phyloP scores from a whole-genome alignment of 495 filamentous ascomycete genomes.

The Neurospora sp. region DNA sequence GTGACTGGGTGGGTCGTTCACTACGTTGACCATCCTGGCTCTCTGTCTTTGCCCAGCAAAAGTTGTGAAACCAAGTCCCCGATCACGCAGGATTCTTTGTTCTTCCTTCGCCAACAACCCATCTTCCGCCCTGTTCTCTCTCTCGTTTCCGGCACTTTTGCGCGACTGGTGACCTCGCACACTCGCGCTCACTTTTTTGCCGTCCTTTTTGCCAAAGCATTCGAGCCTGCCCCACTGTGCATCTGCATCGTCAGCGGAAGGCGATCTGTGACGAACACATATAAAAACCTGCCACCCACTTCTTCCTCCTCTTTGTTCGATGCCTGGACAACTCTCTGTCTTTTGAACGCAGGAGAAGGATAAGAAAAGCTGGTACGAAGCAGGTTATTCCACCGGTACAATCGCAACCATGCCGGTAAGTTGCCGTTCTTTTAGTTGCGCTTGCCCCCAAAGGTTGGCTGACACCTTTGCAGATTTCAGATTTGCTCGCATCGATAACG shows the following conservation, averaged over 20 bases:
- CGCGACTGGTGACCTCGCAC: not conserved
- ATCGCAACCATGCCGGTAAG: slow-evolving; percentile 20
- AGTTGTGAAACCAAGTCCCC: not conserved
- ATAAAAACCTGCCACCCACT: not conserved
- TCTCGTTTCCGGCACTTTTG: not conserved
- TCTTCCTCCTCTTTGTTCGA: slow-evolving; percentile 6
- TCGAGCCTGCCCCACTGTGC: not conserved
- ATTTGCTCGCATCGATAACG: slow-evolving; percentile 45
- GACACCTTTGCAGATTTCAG: slow-evolving; percentile 31
- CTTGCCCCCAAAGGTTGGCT: not conserved
- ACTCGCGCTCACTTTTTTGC: not conserved
- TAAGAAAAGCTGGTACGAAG: not conserved
- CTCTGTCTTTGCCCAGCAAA: not conserved
- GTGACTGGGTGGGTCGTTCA: not conserved
- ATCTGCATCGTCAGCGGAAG: not conserved
- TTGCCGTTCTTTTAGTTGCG: not conserved
- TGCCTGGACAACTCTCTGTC: slow-evolving; percentile 17
- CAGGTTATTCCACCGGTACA: not conserved
- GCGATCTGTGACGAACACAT: not conserved
- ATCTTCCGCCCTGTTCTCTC: not conserved
- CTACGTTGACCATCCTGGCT: not conserved
- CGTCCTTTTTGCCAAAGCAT: not conserved
- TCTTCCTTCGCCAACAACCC: slow-evolving; percentile 5
- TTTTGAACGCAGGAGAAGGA: slow-evolving; percentile 24
- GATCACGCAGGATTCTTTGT: slow-evolving; percentile 14